Conservation (phyloP, 371 early-diverging fungal genomes). For the Rhizomucor pusillus region DNA sequence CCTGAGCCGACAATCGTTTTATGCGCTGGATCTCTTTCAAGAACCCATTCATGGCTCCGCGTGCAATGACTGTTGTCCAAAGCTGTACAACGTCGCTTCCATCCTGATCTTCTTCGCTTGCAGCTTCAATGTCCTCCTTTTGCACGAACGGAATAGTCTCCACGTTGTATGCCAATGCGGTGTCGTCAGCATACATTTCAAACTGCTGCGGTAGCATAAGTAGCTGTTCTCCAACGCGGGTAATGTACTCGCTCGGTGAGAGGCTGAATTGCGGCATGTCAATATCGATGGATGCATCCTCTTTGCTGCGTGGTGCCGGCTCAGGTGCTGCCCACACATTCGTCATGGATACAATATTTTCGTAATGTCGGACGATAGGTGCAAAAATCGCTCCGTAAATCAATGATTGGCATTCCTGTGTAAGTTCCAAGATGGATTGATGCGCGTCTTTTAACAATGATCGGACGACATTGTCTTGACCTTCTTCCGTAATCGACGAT, state of each 20-base stretch:
- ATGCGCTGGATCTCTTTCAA: conserved; percentile 37
- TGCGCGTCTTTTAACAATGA: conserved; percentile 9
- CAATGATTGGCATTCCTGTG: conserved; percentile 49
- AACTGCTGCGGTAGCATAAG: conserved; percentile 69
- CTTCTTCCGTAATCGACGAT: conserved; percentile 14
- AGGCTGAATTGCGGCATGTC: conserved; percentile 59
- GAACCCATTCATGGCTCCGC: conserved; percentile 53
- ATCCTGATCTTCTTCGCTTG: conserved; percentile 20
- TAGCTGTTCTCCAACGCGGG: conserved; percentile 66
- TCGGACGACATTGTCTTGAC: conserved; percentile 8
- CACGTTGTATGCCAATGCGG: conserved; percentile 50
- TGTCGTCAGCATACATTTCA: conserved; percentile 62
- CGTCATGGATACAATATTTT: conserved; percentile 38
- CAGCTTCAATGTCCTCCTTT: conserved; percentile 11
- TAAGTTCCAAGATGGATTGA: conserved; percentile 21
- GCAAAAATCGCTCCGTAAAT: conserved; percentile 59
- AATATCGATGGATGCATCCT: conserved; percentile 17
- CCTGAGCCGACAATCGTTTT: conserved; percentile 39
- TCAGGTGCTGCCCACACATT: conserved; percentile 27
- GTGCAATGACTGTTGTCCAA: conserved; percentile 69
- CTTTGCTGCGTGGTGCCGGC: conserved; percentile 17
- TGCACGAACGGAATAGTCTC: conserved; percentile 53
- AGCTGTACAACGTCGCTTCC: conserved; percentile 51
- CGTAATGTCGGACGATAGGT: conserved; percentile 49
- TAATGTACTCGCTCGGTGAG: conserved; percentile 65